phyloP scores from a whole-genome alignment of 176 grass and related monocot species.

The Raddia guianensis region DNA sequence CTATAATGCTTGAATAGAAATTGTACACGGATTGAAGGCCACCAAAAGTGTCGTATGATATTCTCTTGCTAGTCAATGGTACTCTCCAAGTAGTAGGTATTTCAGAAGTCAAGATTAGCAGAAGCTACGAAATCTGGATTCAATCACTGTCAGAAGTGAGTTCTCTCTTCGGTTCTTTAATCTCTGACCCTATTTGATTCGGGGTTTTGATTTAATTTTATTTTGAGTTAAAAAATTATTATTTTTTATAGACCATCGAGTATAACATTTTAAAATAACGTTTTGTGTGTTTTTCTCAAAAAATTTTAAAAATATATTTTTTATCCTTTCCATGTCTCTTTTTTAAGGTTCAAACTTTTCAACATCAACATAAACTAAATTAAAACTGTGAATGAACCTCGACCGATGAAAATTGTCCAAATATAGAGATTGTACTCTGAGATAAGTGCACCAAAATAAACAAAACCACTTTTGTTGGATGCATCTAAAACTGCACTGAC shows the following conservation, averaged over 20 bases:
- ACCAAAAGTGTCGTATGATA: neutral
- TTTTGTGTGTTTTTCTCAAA: no score
- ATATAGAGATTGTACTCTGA: slow-evolving; percentile 1
- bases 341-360: no score
- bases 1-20: neutral
- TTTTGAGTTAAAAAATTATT: no score
- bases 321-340: no score
- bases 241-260: no score
- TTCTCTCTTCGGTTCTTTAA: neutral
- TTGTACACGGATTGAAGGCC: neutral
- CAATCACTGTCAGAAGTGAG: neutral
- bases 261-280: no score
- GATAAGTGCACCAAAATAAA: neutral
- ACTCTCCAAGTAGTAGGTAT: neutral
- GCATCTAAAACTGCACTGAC: neutral
- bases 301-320: no score
- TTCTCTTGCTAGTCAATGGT: neutral
- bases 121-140: neutral
- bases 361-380: no score
- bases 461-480: neutral
- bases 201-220: no score
- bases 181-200: neutral
- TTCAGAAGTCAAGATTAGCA: neutral
- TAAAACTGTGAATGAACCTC: no score
- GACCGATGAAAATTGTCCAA: neutral